Evolutionary conservation across 2,329 filamentous ascomycete genomes (phyloP), one percentile per base, ranked within the genome.

Genomic region (Nectriaceae sp.): DNA sequence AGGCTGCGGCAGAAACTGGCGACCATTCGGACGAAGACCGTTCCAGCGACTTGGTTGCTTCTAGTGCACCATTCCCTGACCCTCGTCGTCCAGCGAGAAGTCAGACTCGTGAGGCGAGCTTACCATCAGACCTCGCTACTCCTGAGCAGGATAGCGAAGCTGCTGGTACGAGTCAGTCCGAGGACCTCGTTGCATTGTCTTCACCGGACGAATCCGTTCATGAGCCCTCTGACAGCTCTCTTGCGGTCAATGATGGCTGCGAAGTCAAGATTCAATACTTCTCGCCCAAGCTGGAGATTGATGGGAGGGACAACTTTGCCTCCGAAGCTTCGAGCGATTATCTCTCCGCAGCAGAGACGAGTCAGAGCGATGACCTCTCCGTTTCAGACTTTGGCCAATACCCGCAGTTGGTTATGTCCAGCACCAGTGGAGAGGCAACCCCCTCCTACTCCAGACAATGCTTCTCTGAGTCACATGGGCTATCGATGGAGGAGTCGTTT

Each of bases 61-160:
- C 71, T 15, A 71, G 67, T 45, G 72, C 72, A 13, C 68, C 70
- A 3, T 72, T 72, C 42, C 68, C 70, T 15, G 64, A 67, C 22
- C 60, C 63, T 38, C 56, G 59, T 20, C 42, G 48, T 22, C 49
- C 42, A 40, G 40, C 44, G 45, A 55, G 42, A 40, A 41, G 11
- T 22, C 43, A 42, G 18, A 16, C 45, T 13, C 45, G 29, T 29
- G 49, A 52, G 4, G n/a, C 47, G 37, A 47, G 39, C 11, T 36
- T 42, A 11, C 35, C 44, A 11, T 39, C 35, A 8, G 47, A 46
- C n/a, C 26, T 47, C 35, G 51, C 56, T 8, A 60, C 56, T 21
- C 50, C 56, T 18, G 58, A 61, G 33, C 58, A 63, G 18, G 55
- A 57, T 21, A 65, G 58, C 46, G 65, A 67, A 39, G 54, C 46